A percentile compares a stretch with the other conserved stretches of the same genome.
Evolutionary conservation across 805 yeast genomes (phyloP).

Genomic region (Metschnikowia lunata): DNA sequence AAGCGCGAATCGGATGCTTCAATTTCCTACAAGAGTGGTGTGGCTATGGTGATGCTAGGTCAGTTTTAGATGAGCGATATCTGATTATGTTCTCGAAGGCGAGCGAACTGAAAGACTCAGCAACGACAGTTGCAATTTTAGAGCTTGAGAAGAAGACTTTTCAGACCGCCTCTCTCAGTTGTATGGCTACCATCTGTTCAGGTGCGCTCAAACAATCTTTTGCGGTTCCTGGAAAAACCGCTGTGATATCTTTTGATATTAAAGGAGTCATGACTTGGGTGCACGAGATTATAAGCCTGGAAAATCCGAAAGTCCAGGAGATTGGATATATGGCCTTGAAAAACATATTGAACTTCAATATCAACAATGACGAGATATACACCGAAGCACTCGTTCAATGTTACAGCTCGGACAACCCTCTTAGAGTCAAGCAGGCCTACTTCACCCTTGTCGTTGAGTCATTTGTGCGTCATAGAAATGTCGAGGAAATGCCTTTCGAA

Average conservation of each 20-base stretch:
- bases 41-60: conserved; percentile 69
- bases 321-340: conserved; percentile 69
- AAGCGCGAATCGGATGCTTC: conserved; percentile 78
- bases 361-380: conserved; percentile 47
- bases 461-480: conserved; percentile 23
- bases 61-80: conserved; percentile 64
- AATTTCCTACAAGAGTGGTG: conserved; percentile 90
- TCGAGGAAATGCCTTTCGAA: conserved; percentile 49
- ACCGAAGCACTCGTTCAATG: conserved; percentile 68
- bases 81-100: conserved; percentile 46
- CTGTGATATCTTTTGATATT: conserved; percentile 66
- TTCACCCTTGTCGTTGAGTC: conserved; percentile 69
- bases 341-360: conserved; percentile 61
- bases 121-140: conserved; percentile 64
- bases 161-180: conserved; percentile 67
- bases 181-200: conserved; percentile 78
- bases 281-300: conserved; percentile 60
- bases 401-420: conserved; percentile 49
- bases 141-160: conserved; percentile 74
- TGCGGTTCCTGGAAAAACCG: conserved; percentile 43
- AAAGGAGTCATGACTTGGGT: conserved; percentile 73
- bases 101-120: conserved; percentile 35
- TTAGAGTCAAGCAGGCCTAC: conserved; percentile 59
- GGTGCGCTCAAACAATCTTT: conserved; percentile 60
- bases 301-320: conserved; percentile 51